phyloP scores from a whole-genome alignment of 2,329 filamentous ascomycete species.

The Rhinocladiella similis region DNA sequence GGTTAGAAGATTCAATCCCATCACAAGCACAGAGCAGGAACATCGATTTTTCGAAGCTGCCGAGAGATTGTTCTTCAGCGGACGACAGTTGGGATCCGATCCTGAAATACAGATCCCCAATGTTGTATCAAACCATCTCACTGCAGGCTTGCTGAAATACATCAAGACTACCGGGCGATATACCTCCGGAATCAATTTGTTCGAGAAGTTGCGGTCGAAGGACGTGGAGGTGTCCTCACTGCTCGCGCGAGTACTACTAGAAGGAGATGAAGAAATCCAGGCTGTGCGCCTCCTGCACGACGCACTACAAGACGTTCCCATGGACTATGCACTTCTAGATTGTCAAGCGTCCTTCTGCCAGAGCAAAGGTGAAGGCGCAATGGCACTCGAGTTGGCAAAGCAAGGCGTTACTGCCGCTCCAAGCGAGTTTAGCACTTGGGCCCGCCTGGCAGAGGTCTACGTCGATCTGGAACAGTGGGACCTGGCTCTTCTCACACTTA shows the following conservation, averaged over 20 bases:
- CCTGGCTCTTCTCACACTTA: slow-evolving; percentile 87
- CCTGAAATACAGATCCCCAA: slow-evolving; percentile 97
- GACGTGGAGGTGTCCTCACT: slow-evolving; percentile 94
- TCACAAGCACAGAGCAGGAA: slow-evolving; percentile 97
- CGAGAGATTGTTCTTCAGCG: slow-evolving; percentile 91
- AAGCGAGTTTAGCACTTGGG: slow-evolving; percentile 97
- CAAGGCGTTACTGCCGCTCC: slow-evolving; percentile 92
- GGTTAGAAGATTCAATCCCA: slow-evolving; percentile 94
- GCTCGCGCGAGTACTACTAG: slow-evolving; percentile 84
- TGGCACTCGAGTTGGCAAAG: slow-evolving; percentile 91
- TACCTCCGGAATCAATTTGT: slow-evolving; percentile 93
- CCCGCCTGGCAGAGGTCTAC: slow-evolving; percentile 88
- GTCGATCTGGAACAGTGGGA: slow-evolving; percentile 96
- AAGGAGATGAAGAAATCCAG: slow-evolving; percentile 96
- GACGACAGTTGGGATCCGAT: slow-evolving; percentile 93
- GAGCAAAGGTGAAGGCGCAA: slow-evolving; percentile 79
- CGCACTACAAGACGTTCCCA: slow-evolving; percentile 84
- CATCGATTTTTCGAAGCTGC: slow-evolving; percentile 94
- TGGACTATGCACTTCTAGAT: slow-evolving; percentile 97
- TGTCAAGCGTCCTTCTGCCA: slow-evolving; percentile 90
- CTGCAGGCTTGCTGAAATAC: slow-evolving; percentile 89
- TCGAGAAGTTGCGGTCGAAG: slow-evolving; percentile 87
- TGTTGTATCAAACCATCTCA: slow-evolving; percentile 92
- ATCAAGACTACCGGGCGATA: slow-evolving; percentile 94
- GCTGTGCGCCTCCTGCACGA: slow-evolving; percentile 86